Evolutionary conservation across 208 protist species (phyloP).

Genomic region (Porcisia deanei): DNA sequence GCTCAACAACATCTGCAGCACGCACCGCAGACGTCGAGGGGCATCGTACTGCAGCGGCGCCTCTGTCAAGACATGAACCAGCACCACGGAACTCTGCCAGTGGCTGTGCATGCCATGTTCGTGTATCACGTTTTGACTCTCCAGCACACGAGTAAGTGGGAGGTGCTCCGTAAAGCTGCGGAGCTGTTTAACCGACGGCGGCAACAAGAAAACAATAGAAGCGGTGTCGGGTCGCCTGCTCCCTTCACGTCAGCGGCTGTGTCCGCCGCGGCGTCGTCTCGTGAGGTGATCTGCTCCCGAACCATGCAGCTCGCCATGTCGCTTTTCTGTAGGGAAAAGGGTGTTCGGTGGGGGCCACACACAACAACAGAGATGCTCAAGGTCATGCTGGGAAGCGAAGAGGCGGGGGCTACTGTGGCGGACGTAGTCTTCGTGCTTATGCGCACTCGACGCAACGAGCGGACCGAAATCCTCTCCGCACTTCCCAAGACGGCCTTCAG

Average conservation of each 20-base stretch:
- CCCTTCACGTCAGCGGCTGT: not conserved
- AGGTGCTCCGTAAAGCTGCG: conserved; percentile 51
- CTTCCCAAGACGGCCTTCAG: conserved; percentile 51
- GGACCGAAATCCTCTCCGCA: conserved; percentile 30
- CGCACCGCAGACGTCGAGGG: conserved; percentile 44
- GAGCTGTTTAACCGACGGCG: conserved; percentile 8
- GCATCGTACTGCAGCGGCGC: conserved; percentile 74
- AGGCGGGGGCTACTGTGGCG: conserved; percentile 18
- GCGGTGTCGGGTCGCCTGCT: not conserved
- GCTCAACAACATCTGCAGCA: conserved; percentile 29
- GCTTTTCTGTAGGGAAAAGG: conserved; percentile 66
- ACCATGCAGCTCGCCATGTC: conserved; percentile 64
- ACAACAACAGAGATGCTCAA: conserved; percentile 55
- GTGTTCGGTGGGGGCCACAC: conserved; percentile 68
- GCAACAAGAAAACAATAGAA: not conserved
- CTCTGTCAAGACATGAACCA: conserved; percentile 45
- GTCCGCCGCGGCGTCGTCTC: conserved; percentile 9
- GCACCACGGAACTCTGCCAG: conserved; percentile 29
- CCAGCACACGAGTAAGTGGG: conserved; percentile 78
- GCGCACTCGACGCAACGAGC: conserved; percentile 59
- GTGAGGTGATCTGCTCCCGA: conserved; percentile 39
- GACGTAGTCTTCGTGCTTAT: conserved; percentile 65
- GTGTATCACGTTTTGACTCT: conserved; percentile 80
- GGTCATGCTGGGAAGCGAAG: conserved; percentile 21
- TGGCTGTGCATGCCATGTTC: conserved; percentile 84